A percentile compares a stretch with the other conserved stretches of the same genome.
Evolutionary conservation across 1,139 yeast genomes (phyloP).

Genomic region (Scheffersomyces parashehatae): DNA sequence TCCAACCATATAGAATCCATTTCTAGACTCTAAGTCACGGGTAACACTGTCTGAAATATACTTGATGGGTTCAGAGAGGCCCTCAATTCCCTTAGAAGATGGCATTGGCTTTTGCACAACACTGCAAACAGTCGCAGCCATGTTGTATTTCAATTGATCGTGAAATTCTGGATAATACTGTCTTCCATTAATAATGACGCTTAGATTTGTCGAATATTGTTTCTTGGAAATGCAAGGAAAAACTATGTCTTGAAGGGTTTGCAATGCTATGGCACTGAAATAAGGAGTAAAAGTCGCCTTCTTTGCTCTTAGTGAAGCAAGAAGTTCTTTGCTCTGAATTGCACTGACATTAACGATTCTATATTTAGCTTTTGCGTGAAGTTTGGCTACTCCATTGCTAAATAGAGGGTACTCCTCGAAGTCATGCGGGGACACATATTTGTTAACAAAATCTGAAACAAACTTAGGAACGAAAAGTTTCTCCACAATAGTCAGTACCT

Average conservation of each 20-base stretch:
- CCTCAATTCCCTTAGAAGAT: constrained; percentile 1
- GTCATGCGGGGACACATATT: constrained; percentile 8
- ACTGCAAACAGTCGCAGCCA: constrained; percentile 15
- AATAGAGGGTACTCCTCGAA: constrained; percentile 17
- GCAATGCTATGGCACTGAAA: constrained; percentile 17
- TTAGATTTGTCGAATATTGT: constrained; percentile 11
- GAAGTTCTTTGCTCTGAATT: constrained; percentile 10
- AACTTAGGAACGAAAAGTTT: constrained; percentile 7
- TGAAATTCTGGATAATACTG: constrained; percentile 18
- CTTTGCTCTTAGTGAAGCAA: constrained; percentile 14
- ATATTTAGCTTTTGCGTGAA: constrained; percentile 11
- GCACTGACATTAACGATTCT: constrained; percentile 15
- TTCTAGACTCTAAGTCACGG: constrained; percentile 10
- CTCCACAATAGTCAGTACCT: constrained; percentile 2
- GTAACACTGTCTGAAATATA: constrained; percentile 9
- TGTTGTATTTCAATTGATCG: constrained; percentile 17
- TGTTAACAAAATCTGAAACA: constrained; percentile 5
- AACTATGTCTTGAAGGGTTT: constrained; percentile 23
- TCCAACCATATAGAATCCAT: constrained; percentile 20
- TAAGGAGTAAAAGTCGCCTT: constrained; percentile 28
- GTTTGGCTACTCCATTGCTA: constrained; percentile 9
- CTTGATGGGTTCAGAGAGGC: constrained; percentile 7
- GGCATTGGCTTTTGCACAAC: constrained; percentile 2
- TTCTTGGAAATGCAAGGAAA: constrained; percentile 11
- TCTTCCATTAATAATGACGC: constrained; percentile 27